A percentile compares a stretch with the other conserved stretches of the same genome.
Conservation (phyloP, 139 green algal genomes). For the Parachlorella kessleri region DNA sequence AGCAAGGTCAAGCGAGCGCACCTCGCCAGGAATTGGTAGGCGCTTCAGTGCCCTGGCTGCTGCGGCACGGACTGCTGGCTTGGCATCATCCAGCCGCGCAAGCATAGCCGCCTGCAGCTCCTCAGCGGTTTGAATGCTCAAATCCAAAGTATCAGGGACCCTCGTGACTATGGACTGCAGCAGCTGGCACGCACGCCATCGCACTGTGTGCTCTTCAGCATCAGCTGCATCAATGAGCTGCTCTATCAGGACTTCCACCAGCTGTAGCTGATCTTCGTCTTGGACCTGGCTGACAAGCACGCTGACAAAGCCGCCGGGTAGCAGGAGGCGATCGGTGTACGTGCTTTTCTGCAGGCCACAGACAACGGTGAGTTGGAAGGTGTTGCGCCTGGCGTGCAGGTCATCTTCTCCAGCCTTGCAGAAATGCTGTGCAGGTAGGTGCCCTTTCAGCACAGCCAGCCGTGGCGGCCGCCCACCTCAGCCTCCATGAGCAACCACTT, state of each 20-base stretch:
- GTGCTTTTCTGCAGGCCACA: slow-evolving; percentile 1
- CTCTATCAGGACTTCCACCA: slow-evolving; percentile 41
- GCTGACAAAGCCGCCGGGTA: slow-evolving; percentile 51
- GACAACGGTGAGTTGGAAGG: no score
- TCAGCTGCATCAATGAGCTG: slow-evolving; percentile 10
- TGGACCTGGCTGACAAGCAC: slow-evolving; percentile 30
- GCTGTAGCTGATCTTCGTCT: slow-evolving; percentile 24
- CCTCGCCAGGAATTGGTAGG: slow-evolving; percentile 53
- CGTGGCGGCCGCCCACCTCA: slow-evolving; percentile 23
- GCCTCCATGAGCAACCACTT: slow-evolving; percentile 31
- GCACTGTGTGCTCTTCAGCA: slow-evolving; percentile 44
- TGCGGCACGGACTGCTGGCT: slow-evolving; percentile 55
- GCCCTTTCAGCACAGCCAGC: neutral
- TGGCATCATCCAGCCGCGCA: slow-evolving; percentile 55
- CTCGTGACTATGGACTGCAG: slow-evolving; percentile 46
- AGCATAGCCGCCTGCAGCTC: slow-evolving; percentile 50
- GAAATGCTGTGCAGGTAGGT: no score
- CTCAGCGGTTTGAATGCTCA: slow-evolving; percentile 54
- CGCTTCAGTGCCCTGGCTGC: slow-evolving; percentile 54
- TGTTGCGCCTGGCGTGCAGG: no score
- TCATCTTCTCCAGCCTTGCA: no score
- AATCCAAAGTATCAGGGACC: slow-evolving; percentile 37
- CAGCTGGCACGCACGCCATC: slow-evolving; percentile 51
- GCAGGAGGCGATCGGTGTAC: slow-evolving; percentile 43
- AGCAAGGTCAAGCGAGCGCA: no score